These are phyloP conservation scores for Orychophragmus violaceus DNA, from an alignment of 345 rosid species.

Conservation along the genomic window DNA sequence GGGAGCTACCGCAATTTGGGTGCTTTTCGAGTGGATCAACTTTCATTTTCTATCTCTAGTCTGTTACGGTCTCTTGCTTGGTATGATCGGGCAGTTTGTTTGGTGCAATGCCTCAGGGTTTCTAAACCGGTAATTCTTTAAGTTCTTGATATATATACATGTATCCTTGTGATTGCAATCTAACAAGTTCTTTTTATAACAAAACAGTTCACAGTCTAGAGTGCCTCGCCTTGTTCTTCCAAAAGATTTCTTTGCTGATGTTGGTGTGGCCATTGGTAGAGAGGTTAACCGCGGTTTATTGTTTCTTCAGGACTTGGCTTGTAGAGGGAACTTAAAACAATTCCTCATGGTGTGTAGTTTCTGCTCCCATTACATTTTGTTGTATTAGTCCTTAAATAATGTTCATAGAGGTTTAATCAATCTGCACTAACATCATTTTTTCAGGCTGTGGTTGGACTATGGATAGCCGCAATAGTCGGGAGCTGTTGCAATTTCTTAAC, in stretches of 20 bases:
- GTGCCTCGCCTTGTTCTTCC: conserved; percentile 82
- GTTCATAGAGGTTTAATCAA: neutral
- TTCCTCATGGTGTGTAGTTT: conserved; percentile 52
- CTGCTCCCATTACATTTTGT: neutral
- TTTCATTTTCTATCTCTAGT: conserved; percentile 73
- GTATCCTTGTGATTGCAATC: conserved; percentile 5
- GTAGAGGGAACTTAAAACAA: conserved; percentile 68
- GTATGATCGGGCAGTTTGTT: conserved; percentile 76
- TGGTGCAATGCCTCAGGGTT: conserved; percentile 78
- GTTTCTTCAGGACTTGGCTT: conserved; percentile 76
- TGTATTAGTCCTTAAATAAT: too few species aligned
- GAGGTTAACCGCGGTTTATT: conserved; percentile 60
- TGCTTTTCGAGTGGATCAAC: conserved; percentile 89
- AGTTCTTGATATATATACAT: neutral
- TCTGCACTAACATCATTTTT: neutral
- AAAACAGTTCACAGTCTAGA: conserved; percentile 51
- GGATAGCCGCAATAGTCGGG: conserved; percentile 77
- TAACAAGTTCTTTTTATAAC: neutral
- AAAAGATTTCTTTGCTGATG: conserved; percentile 59
- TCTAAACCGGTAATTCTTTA: conserved; percentile 44
- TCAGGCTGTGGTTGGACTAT: conserved; percentile 67
- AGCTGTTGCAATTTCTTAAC: conserved; percentile 95
- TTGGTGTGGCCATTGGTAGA: conserved; percentile 53
- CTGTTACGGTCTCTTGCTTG: conserved; percentile 59
- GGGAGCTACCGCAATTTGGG: conserved; percentile 77